These are phyloP conservation scores for Phytophthora quininea DNA, from an alignment of 352 stramenopile genomes.

Conservation along the genomic window DNA sequence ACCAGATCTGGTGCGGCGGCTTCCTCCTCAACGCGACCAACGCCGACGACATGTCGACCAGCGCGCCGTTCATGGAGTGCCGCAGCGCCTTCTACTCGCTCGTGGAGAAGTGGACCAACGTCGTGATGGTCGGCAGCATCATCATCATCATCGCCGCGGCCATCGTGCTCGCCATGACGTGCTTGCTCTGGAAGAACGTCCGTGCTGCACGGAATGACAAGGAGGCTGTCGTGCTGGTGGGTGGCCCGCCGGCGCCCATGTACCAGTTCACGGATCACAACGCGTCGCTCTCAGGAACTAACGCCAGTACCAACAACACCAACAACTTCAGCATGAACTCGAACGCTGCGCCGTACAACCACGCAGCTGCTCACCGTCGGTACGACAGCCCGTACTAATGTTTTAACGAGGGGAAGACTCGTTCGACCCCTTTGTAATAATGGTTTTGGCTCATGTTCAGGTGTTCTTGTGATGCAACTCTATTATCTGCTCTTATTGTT, in stretches of 20 bases:
- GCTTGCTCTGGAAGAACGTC: constrained; percentile 55
- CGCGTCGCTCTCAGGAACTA: constrained; percentile 24
- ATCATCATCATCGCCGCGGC: constrained; percentile 57
- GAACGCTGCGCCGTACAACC: constrained; percentile 28
- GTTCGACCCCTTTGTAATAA: neutral
- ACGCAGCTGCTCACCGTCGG: constrained; percentile 27
- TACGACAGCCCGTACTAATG: constrained; percentile 49
- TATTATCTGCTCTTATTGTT: constrained; percentile 33
- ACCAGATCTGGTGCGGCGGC: constrained; percentile 73
- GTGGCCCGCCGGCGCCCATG: constrained; percentile 16
- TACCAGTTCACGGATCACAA: constrained; percentile 41
- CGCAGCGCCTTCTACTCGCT: constrained; percentile 64
- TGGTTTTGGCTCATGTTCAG: constrained; percentile 12
- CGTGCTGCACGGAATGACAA: constrained; percentile 30
- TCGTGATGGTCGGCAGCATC: constrained; percentile 59
- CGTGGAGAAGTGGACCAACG: constrained; percentile 72
- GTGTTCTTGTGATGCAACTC: constrained; percentile 25
- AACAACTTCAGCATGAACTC: constrained; percentile 47
- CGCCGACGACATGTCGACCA: constrained; percentile 45
- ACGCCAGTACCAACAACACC: constrained; percentile 21
- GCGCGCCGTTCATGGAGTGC: constrained; percentile 72
- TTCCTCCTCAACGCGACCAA: constrained; percentile 63
- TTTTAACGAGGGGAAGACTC: neutral
- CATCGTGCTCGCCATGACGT: constrained; percentile 62
- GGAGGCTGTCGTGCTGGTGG: neutral